Conservation (phyloP, 805 yeast species). For the Starmerella sirachaensis region DNA sequence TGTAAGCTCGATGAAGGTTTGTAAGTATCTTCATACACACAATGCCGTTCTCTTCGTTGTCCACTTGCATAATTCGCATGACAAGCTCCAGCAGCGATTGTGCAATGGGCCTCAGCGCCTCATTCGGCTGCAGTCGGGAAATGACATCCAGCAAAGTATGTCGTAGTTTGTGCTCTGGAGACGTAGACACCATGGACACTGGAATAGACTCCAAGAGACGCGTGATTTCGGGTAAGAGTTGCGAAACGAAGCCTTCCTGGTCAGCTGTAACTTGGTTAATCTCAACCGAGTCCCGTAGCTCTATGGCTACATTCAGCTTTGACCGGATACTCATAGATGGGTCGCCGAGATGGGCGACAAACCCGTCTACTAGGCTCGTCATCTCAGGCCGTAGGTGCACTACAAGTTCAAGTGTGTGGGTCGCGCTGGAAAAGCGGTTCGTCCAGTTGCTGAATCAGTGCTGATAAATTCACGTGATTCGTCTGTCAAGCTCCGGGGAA, state of each 20-base stretch:
- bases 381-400: slow-evolving; percentile 3
- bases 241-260: slow-evolving; percentile 61
- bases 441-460: background rate
- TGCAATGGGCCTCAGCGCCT: slow-evolving; percentile 62
- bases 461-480: slow-evolving; percentile 11
- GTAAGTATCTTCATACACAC: slow-evolving; percentile 80
- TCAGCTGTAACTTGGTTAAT: slow-evolving; percentile 71
- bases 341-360: slow-evolving; percentile 21
- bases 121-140: slow-evolving; percentile 73
- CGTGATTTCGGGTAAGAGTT: slow-evolving; percentile 58
- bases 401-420: background rate
- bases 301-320: slow-evolving; percentile 61
- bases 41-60: slow-evolving; percentile 93
- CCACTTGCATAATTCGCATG: slow-evolving; percentile 49
- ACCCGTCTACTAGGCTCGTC: slow-evolving; percentile 21
- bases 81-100: slow-evolving; percentile 46
- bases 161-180: slow-evolving; percentile 42
- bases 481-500: too few species aligned
- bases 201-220: slow-evolving; percentile 55
- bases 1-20: slow-evolving; percentile 73
- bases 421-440: background rate
- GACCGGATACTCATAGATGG: slow-evolving; percentile 39
- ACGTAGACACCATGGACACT: slow-evolving; percentile 15
- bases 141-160: slow-evolving; percentile 65
- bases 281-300: slow-evolving; percentile 77